phyloP scores from a whole-genome alignment of 73 alveolate genomes.

The Loxodes magnus region DNA sequence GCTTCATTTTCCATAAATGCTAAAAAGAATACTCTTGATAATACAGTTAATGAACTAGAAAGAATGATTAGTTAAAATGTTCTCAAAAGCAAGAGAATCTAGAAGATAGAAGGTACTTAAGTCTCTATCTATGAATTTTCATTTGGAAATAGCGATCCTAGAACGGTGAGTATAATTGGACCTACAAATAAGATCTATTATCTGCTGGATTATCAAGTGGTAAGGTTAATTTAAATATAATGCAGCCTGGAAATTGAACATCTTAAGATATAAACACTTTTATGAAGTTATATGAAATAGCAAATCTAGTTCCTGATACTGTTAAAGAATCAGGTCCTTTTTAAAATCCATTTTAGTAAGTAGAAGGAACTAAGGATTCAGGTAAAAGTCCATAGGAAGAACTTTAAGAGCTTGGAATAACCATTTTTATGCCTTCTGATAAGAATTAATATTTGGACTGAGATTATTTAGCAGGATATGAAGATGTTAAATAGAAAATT shows the following conservation, averaged over 20 bases:
- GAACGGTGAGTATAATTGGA: neutral
- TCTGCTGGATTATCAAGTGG: slow-evolving; percentile 1
- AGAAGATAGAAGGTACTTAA: neutral
- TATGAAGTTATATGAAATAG: slow-evolving; percentile 45
- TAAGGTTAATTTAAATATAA: slow-evolving; percentile 4
- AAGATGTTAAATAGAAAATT: slow-evolving; percentile 61
- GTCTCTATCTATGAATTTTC: neutral
- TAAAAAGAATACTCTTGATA: slow-evolving; percentile 3
- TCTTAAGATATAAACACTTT: slow-evolving; percentile 45
- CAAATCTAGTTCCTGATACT: slow-evolving; percentile 22
- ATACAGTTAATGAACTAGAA: neutral
- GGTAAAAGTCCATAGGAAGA: slow-evolving; percentile 33
- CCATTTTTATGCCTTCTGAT: slow-evolving; percentile 52
- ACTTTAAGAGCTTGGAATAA: slow-evolving; percentile 57
- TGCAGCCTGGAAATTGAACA: slow-evolving; percentile 17
- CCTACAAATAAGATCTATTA: slow-evolving; percentile 3
- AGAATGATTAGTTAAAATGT: neutral
- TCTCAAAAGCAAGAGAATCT: neutral
- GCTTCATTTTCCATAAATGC: slow-evolving; percentile 5
- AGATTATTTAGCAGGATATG: slow-evolving; percentile 92
- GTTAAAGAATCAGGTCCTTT: neutral
- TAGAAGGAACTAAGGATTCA: slow-evolving; percentile 10
- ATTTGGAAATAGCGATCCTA: slow-evolving; percentile 15
- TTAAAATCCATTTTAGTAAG: neutral
- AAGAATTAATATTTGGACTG: slow-evolving; percentile 48